Base-by-base conservation (phyloP, 352 stramenopile species). In the Chrysophaeum taylorii region DNA sequence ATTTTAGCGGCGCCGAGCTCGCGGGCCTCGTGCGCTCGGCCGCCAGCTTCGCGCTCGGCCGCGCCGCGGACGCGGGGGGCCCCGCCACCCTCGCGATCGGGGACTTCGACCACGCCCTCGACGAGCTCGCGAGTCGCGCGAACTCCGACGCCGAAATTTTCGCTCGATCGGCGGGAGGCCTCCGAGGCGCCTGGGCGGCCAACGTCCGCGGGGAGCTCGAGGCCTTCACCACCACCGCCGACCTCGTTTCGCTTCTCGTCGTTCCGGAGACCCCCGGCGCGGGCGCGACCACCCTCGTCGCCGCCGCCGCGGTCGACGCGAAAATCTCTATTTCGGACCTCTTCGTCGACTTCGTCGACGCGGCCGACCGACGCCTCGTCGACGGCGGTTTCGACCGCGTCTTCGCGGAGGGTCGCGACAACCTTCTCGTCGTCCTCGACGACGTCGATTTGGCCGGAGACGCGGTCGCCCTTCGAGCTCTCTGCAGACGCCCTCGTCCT, bases 1-100 rank as follows among this genome's bases (percentile, higher is more conserved):
- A 98, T 76, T 99, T 97, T 75, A 96, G 89, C 0, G 95, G 95
- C 53, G 95, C 95, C 1, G 95, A 99, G 73, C 84, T 99, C 45
- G 93, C 97, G 81, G 93, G 94, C 68, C 84, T 99, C 12, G 92
- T 98, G 39, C 90, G 93, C 60, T 93, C 90, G 39, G 93, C 87
- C 16, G 85, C 87, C 2, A 87, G 77, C 37, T 91, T 88, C 79
- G 84, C 85, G 36, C 76, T 93, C 54, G 78, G 78, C 25, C 67
- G 80, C 61, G 70, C 77, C 33, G 73, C 84, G 18, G 71, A 62
- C 23, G 77, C 77, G 16, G 78, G 78, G 41, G 75, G 76, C 43
- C 68, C 80, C 31, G 78, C 76, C 39, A 75, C 77, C 62, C 78
- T 84, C n/a, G 79, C 52, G 25, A 62, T 73, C 36, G 70, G 86